These are phyloP conservation scores for Elsinoe ampelina DNA, from an alignment of 2,329 filamentous ascomycete genomes.

Conservation along the genomic window DNA sequence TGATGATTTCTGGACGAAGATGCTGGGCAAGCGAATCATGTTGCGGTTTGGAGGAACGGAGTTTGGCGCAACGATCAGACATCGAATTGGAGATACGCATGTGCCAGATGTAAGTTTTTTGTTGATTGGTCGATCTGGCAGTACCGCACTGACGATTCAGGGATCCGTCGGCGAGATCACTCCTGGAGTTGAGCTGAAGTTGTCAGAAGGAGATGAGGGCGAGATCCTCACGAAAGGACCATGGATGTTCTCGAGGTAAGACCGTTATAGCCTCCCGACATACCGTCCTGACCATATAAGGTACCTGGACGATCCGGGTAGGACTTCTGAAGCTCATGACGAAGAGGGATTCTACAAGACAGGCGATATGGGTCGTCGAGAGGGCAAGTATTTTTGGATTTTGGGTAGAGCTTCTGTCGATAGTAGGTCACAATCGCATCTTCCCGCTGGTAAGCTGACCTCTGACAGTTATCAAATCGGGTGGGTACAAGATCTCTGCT, in stretches of 20 bases:
- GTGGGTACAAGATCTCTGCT: conserved; percentile 48
- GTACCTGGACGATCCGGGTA: conserved; percentile 25
- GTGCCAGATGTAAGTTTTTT: conserved; percentile 30
- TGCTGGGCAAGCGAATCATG: conserved; percentile 36
- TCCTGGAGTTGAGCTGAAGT: conserved; percentile 38
- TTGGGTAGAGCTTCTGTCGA: conserved; percentile 45
- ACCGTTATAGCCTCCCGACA: neutral
- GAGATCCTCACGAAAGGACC: conserved; percentile 36
- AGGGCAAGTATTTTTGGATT: conserved; percentile 43
- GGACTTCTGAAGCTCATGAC: conserved; percentile 24
- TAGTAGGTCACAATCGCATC: conserved; percentile 14
- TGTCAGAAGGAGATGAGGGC: conserved; percentile 39
- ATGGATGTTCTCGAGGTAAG: conserved; percentile 26
- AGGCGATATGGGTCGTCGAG: conserved; percentile 29
- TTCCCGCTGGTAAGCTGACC: neutral
- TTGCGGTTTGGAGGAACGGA: conserved; percentile 44
- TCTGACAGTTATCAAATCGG: conserved; percentile 41
- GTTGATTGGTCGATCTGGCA: neutral
- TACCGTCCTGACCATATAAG: neutral
- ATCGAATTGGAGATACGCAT: conserved; percentile 31
- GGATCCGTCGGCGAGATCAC: conserved; percentile 39
- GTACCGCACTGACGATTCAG: neutral
- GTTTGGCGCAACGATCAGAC: conserved; percentile 41
- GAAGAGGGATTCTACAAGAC: conserved; percentile 26
- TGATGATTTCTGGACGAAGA: conserved; percentile 41